Evolutionary conservation across 768 basidiomycete species (phyloP), one percentile per base, ranked within the genome.

Genomic region (Lactarius hengduanensis): DNA sequence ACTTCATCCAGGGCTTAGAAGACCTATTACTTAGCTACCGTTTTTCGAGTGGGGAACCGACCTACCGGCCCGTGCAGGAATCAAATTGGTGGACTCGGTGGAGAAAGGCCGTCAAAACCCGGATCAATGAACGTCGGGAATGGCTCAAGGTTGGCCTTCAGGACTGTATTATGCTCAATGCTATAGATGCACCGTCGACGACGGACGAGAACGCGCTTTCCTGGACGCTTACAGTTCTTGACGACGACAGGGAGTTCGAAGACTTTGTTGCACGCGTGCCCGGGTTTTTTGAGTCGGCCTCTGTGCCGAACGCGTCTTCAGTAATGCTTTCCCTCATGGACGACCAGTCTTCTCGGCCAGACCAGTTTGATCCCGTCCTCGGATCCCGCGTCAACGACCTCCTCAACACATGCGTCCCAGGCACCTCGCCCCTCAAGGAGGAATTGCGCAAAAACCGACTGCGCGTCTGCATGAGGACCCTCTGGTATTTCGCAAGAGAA

Each of bases 151-250:
- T 20, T 38, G 57, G 57, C 22, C 34, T 59, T 6, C 63, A 26
- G 45, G 8, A 11, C 6, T 53, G 57, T 10, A 30, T 63, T 34
- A n/a, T 57, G 40, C n/a, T 36, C 36, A 59, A 22, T 1, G 63
- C 63, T n/a, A 40, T n/a, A 2, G 38, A 34, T 0, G 57, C 63
- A 32, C 13, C 57, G 3, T 53, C 34, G 20, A 30, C 20, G 34
- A 50, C 38, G 30, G 63, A 64, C 28, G 28, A 34, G 18, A 4
- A 34, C 18, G 50, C 63, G 5, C 57, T 64, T 32, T 13, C 47
- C 57, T 64, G 63, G 63, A 64, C 57, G 13, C 63, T 64, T 38
- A 64, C 63, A 2, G 13, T 18, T 11, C 63, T 64, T 20, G 63
- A 53, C 2, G 57, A 36, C 10, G 63, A 64, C 2, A n/a, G 50